phyloP scores from a whole-genome alignment of 108 stramenopile genomes.

The Epithemia pelagica region DNA sequence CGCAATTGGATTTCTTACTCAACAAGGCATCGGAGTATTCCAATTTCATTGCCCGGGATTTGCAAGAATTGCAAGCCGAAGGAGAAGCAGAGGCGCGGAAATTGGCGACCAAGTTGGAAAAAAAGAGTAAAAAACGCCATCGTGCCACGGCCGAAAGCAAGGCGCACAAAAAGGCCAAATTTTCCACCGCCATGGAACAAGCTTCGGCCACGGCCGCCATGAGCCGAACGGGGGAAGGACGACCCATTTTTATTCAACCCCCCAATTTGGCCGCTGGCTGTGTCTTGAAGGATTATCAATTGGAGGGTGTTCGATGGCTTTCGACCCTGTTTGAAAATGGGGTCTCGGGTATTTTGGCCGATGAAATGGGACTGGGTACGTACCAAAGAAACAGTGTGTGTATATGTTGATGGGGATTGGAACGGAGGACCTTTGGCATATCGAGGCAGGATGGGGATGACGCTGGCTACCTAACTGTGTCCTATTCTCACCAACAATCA shows the following conservation, averaged over 20 bases:
- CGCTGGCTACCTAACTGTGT: too few relatives aligned
- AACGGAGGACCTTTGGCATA: too few relatives aligned
- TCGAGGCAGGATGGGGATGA: too few relatives aligned
- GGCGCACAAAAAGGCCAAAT: constrained; percentile 36
- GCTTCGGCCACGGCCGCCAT: constrained; percentile 15
- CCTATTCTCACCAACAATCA: too few relatives aligned
- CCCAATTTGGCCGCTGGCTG: constrained; percentile 65
- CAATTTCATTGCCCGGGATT: constrained; percentile 76
- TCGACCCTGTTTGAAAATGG: constrained; percentile 96
- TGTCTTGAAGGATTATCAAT: constrained; percentile 76
- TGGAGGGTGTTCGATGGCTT: constrained; percentile 93
- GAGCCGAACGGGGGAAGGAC: constrained; percentile 21
- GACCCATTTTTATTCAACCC: constrained; percentile 81
- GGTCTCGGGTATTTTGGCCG: constrained; percentile 96
- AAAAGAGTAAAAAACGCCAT: constrained; percentile 43
- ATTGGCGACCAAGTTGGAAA: constrained; percentile 32
- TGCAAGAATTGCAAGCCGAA: constrained; percentile 67
- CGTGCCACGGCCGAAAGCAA: constrained; percentile 9
- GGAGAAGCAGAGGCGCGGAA: constrained; percentile 49
- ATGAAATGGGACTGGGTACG: constrained; percentile 94
- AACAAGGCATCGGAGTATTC: constrained; percentile 80
- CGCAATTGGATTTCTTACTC: constrained; percentile 80
- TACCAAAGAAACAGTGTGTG: too few relatives aligned
- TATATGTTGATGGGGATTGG: too few relatives aligned
- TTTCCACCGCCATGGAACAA: constrained; percentile 47